Evolutionary conservation across 108 stramenopile genomes (phyloP), one percentile per base, ranked within the genome.

Genomic region (Aurantiochytrium sp.): DNA sequence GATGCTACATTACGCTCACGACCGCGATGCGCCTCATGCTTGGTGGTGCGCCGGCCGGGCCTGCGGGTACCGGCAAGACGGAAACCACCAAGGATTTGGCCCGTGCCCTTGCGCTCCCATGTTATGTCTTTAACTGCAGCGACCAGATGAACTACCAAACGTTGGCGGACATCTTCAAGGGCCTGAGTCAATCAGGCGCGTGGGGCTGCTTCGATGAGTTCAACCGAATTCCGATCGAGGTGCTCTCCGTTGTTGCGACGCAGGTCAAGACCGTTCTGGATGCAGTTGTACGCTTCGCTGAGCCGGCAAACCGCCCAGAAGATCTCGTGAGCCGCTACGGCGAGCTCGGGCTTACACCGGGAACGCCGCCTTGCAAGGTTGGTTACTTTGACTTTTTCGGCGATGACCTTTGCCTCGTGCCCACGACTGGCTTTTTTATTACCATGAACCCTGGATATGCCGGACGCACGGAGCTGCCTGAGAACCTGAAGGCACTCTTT

Each of bases 141-240:
- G 96, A 97, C 91, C 97, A 97, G 92, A 97, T 97, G 96, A 97
- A 96, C 87, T 97, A 96, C 91, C 95, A 97, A 92, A 95, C 95
- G 5, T 95, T 97, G 91, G 96, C 95, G 55, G 96, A 97, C 83
- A 97, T 97, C 73, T 97, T 97, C 95, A 92, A 96, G 43, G 96
- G 96, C 23, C 92, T 97, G 28, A 95, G 95, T 18, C 96, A 97
- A 91, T 95, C 95, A 28, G 96, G 96, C 53, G 95, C 96, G 59
- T 97, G 96, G 96, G 96, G 96, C 55, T 97, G 96, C 91, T 97
- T 97, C 71, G 96, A 97, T 89, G 96, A 97, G 93, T 97, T 97
- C 90, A 97, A 97, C 72, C 95, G 96, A 76, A 97, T 97, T 87
- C 95, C 95, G 53, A 96, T 97, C 60, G 96, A 97, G 83, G 96